Evolutionary conservation across 305 asterid genomes (phyloP).

Genomic region (Rubia peregrina): DNA sequence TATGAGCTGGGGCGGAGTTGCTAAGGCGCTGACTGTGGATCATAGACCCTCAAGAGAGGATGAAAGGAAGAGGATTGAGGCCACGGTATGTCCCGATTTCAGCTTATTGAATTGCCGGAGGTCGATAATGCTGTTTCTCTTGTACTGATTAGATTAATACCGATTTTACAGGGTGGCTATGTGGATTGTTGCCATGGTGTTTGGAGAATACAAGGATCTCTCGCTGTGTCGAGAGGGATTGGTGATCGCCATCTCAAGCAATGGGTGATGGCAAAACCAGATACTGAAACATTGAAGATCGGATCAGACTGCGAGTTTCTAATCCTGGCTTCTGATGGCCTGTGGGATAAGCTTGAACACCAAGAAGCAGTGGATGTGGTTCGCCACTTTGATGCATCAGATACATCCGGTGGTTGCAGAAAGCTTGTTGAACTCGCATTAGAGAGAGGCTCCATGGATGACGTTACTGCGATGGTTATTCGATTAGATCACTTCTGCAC

Average conservation of each 20-base stretch:
- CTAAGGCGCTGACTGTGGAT: conserved; percentile 58
- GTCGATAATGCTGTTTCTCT: neutral
- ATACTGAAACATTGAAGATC: conserved; percentile 34
- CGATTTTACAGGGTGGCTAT: conserved; percentile 55
- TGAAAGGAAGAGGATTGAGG: conserved; percentile 55
- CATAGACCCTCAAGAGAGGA: conserved; percentile 59
- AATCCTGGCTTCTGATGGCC: conserved; percentile 78
- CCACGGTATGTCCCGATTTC: conserved; percentile 29
- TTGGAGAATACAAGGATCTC: conserved; percentile 80
- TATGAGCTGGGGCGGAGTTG: conserved; percentile 65
- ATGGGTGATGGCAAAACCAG: conserved; percentile 79
- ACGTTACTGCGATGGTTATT: conserved; percentile 56
- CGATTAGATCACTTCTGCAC: conserved; percentile 38
- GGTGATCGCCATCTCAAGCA: conserved; percentile 63
- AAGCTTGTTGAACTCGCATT: conserved; percentile 60
- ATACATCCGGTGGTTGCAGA: conserved; percentile 47
- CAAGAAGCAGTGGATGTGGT: conserved; percentile 75
- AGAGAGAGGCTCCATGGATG: conserved; percentile 66
- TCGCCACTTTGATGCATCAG: conserved; percentile 37
- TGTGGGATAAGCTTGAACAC: conserved; percentile 73
- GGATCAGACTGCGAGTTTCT: conserved; percentile 55
- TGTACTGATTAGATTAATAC: conserved; percentile 18
- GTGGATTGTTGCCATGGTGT: conserved; percentile 69
- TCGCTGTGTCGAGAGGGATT: conserved; percentile 68
- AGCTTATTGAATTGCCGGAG: neutral